These are phyloP conservation scores for Dichotomopilus funicola DNA, from an alignment of 2,329 filamentous ascomycete genomes.

Conservation along the genomic window DNA sequence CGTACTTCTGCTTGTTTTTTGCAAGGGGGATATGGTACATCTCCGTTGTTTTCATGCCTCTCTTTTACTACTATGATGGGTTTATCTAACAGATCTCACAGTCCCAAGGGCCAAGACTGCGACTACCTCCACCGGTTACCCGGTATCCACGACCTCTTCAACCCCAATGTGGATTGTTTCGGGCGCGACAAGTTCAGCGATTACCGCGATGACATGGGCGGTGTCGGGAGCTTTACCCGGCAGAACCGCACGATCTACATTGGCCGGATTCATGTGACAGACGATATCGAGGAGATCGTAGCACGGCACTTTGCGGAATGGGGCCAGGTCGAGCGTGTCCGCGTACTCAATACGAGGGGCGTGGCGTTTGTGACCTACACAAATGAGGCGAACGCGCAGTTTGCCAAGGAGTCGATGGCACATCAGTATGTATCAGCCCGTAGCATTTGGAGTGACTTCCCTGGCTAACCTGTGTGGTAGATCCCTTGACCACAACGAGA, in stretches of 20 bases:
- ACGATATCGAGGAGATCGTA: slow-evolving; percentile 95
- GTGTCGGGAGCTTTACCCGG: slow-evolving; percentile 87
- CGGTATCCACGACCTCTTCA: slow-evolving; percentile 80
- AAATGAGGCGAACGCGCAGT: slow-evolving; percentile 69
- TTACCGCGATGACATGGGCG: slow-evolving; percentile 96
- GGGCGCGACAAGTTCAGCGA: slow-evolving; percentile 87
- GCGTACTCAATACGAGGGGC: slow-evolving; percentile 80
- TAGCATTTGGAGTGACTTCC: not conserved
- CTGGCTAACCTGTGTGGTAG: slow-evolving; percentile 5
- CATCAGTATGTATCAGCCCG: slow-evolving; percentile 53
- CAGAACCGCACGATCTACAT: slow-evolving; percentile 93
- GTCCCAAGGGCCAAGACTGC: slow-evolving; percentile 82
- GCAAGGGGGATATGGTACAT: slow-evolving; percentile 63
- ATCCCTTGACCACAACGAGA: slow-evolving; percentile 77
- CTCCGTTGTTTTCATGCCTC: slow-evolving; percentile 36
- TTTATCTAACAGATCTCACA: not conserved
- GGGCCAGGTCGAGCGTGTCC: slow-evolving; percentile 82
- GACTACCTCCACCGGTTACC: slow-evolving; percentile 89
- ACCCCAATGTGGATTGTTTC: slow-evolving; percentile 92
- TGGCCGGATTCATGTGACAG: slow-evolving; percentile 87
- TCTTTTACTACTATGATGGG: slow-evolving; percentile 38
- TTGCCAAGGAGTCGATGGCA: slow-evolving; percentile 92
- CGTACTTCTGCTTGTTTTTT: slow-evolving; percentile 90
- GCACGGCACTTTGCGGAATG: slow-evolving; percentile 94
- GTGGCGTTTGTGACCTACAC: slow-evolving; percentile 94